phyloP scores from a whole-genome alignment of 306 rosid species.

The Fragaria iinumae region DNA sequence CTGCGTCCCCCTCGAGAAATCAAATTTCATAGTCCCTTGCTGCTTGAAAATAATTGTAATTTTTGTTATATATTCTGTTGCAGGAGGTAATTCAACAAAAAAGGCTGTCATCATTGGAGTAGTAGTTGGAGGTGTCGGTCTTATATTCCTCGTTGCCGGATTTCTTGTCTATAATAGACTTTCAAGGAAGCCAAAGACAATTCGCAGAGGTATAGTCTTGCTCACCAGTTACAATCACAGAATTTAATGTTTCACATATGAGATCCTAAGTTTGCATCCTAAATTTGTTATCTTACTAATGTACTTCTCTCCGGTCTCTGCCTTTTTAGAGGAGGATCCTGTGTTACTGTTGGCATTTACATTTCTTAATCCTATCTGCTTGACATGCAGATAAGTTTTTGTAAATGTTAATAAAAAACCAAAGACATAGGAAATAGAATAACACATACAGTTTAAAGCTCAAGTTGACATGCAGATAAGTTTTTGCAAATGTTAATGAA shows the following conservation, averaged over 20 bases:
- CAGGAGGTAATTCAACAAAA: slow-evolving; percentile 39
- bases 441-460: neutral
- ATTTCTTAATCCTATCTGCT: too few relatives aligned
- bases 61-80: neutral
- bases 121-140: slow-evolving; percentile 55
- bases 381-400: too few relatives aligned
- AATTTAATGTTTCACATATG: too few relatives aligned
- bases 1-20: neutral
- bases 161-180: slow-evolving; percentile 32
- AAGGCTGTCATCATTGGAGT: slow-evolving; percentile 63
- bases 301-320: too few relatives aligned
- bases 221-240: too few relatives aligned
- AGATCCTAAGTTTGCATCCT: too few relatives aligned
- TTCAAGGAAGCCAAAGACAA: slow-evolving; percentile 7
- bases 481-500: too few relatives aligned
- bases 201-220: too few relatives aligned
- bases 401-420: too few relatives aligned
- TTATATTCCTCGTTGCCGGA: slow-evolving; percentile 44
- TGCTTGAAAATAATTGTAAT: neutral
- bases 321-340: too few relatives aligned
- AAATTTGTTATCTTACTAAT: too few relatives aligned
- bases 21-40: neutral
- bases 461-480: neutral
- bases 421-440: neutral
- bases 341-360: too few relatives aligned